Conservation (phyloP, 2,329 filamentous ascomycete genomes). For the Lasiodiplodia sp. region DNA sequence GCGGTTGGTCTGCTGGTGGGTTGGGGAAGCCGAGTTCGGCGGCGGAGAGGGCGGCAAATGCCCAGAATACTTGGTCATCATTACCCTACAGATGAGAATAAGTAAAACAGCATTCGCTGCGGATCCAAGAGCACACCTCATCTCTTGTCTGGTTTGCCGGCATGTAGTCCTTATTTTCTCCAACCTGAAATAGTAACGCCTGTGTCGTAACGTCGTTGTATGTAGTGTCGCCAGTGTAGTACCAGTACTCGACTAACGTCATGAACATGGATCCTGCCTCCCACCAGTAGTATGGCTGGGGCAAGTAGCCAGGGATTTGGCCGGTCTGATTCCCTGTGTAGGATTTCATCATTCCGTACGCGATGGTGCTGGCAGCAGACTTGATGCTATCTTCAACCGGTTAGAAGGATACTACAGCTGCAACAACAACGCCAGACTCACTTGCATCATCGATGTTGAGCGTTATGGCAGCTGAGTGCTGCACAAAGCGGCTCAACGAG, state of each 20-base stretch:
- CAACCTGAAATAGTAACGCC: slow-evolving; percentile 43
- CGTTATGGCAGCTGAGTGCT: slow-evolving; percentile 1
- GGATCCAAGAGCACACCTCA: slow-evolving; percentile 19
- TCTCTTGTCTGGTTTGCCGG: slow-evolving; percentile 47
- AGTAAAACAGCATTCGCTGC: background rate
- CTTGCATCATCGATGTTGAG: slow-evolving; percentile 21
- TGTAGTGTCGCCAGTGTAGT: slow-evolving; percentile 74
- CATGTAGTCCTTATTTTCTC: slow-evolving; percentile 38
- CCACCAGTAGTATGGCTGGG: slow-evolving; percentile 68
- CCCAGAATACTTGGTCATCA: slow-evolving; percentile 67
- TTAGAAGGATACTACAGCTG: background rate
- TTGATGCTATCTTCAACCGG: slow-evolving; percentile 47
- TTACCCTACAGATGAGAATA: slow-evolving; percentile 50
- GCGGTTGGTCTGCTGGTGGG: slow-evolving; percentile 48
- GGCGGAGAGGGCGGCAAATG: slow-evolving; percentile 62
- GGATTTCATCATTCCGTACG: slow-evolving; percentile 59
- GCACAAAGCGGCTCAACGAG: background rate
- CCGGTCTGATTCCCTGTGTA: slow-evolving; percentile 60
- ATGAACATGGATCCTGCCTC: slow-evolving; percentile 73
- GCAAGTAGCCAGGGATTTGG: slow-evolving; percentile 59
- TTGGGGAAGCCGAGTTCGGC: slow-evolving; percentile 59
- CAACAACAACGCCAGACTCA: background rate
- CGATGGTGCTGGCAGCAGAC: slow-evolving; percentile 52
- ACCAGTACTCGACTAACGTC: slow-evolving; percentile 80
- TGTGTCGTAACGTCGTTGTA: slow-evolving; percentile 74